Evolutionary conservation across 495 filamentous ascomycete species (phyloP), one percentile per base, ranked within the genome.

Genomic region (Aspergillus kassunensis): DNA sequence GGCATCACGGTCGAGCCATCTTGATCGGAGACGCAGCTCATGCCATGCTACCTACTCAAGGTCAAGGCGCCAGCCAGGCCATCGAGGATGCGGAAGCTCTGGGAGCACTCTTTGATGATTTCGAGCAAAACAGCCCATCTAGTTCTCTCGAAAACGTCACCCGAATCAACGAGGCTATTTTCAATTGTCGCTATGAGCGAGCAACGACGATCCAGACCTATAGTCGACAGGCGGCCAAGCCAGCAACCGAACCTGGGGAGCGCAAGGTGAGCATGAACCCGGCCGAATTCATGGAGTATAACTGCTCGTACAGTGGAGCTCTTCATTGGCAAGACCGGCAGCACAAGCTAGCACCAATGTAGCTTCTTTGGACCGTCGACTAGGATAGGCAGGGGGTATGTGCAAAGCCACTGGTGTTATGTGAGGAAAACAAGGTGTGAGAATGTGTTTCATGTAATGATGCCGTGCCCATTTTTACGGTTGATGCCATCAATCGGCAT

Each of bases 1-100:
- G 71, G 71, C 43, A 55, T 40, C 41, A 42, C 13, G 73, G 68
- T 8, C 64, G 69, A 3, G 60, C 66, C 4, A 71, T 76, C 25
- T 60, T 76, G 15, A 69, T 75, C 35, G 73, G 72, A 1, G 73
- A 76, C 42, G 71, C 73, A 0, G 72, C 73, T 1, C 73, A 77
- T 47, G 67, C 71, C 2, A 72, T 77, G 71, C 56, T 65, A 4
- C 72, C 72, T 2, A 56, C 64, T 23, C 68, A 73, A 37, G 71
- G 69, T 0, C 69, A 75, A 39, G 72, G 73, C 0, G 65, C 68
- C 18, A 73, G 63, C 29, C 53, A 64, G 24, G 60, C 71, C 1
- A 64, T 76, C 19, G 72, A 76, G 44, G 72, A 75, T 46, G 67
- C 71, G 1, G 64, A 71, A 27, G 56, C 55, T 2, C 11, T 68